A percentile compares a stretch with the other conserved stretches of the same genome.
phyloP scores from a whole-genome alignment of 1,284 basidiomycete species.

The Marasmius fiardii region DNA sequence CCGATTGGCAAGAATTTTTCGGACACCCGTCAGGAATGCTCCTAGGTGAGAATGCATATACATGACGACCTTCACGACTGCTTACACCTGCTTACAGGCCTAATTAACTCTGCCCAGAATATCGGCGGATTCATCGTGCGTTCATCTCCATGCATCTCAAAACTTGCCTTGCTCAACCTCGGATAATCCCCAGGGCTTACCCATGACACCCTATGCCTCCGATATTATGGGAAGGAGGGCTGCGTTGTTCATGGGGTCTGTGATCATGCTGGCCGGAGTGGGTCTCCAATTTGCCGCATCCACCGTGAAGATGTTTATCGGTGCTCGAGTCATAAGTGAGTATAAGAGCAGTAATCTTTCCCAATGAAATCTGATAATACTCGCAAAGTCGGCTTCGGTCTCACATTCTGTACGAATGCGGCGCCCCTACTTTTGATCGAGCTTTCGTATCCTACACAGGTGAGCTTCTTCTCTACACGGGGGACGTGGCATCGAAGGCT shows the following conservation, averaged over 20 bases:
- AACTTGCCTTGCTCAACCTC: not conserved
- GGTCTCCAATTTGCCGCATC: constrained; percentile 48
- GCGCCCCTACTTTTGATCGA: constrained; percentile 67
- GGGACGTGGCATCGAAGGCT: not conserved
- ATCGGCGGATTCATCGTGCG: constrained; percentile 55
- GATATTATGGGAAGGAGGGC: constrained; percentile 54
- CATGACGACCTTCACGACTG: not conserved
- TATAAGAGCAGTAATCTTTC: constrained; percentile 9
- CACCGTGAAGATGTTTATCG: constrained; percentile 52
- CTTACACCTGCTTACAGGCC: constrained; percentile 32
- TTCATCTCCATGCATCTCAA: not conserved
- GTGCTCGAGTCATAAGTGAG: constrained; percentile 53
- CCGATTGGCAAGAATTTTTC: constrained; percentile 57
- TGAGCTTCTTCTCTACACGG: constrained; percentile 21
- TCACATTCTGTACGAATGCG: constrained; percentile 58
- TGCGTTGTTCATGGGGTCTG: constrained; percentile 54
- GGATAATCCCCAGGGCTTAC: constrained; percentile 39
- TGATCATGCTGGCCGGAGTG: constrained; percentile 60
- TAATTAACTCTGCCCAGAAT: constrained; percentile 61
- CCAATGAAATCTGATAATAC: not conserved
- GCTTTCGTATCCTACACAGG: constrained; percentile 70
- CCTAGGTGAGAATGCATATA: constrained; percentile 37
- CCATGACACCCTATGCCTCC: constrained; percentile 56
- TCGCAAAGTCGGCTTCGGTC: constrained; percentile 57
- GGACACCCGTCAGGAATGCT: constrained; percentile 45